phyloP scores from a whole-genome alignment of 83 land plant genomes.

The Picea mariana region DNA sequence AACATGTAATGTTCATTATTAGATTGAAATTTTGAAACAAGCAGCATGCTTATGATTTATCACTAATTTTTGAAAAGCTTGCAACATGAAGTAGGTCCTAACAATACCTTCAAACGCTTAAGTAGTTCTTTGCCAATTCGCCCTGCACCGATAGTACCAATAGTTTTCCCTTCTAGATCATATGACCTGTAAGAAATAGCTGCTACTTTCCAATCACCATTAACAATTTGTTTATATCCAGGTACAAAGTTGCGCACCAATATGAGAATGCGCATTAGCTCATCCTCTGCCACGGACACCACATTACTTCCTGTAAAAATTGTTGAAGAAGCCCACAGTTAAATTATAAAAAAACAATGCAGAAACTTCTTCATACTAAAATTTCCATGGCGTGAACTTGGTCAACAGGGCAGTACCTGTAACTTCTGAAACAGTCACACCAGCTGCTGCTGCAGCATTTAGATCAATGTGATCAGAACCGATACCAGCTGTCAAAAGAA shows the following conservation, averaged over 20 bases:
- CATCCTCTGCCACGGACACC: slow-evolving; percentile 96
- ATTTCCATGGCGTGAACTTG: background rate
- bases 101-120: slow-evolving; percentile 65
- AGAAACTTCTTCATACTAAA: background rate
- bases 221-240: slow-evolving; percentile 86
- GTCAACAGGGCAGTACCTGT: slow-evolving; percentile 39
- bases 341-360: background rate
- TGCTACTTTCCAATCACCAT: no score
- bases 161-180: slow-evolving; percentile 86
- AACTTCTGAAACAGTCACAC: slow-evolving; percentile 93
- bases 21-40: no score
- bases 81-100: no score
- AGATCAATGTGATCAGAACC: slow-evolving; percentile 97
- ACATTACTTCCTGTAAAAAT: slow-evolving; percentile 68
- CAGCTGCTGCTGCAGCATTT: slow-evolving; percentile 81
- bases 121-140: slow-evolving; percentile 83
- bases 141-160: slow-evolving; percentile 92
- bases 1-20: no score
- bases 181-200: slow-evolving; percentile 72
- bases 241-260: slow-evolving; percentile 82
- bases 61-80: no score
- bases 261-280: slow-evolving; percentile 91
- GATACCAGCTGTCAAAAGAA: slow-evolving; percentile 91
- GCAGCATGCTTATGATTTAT: no score
- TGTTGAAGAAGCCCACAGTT: background rate